phyloP scores from a whole-genome alignment of 116 monocot species.

The Iris pallida region DNA sequence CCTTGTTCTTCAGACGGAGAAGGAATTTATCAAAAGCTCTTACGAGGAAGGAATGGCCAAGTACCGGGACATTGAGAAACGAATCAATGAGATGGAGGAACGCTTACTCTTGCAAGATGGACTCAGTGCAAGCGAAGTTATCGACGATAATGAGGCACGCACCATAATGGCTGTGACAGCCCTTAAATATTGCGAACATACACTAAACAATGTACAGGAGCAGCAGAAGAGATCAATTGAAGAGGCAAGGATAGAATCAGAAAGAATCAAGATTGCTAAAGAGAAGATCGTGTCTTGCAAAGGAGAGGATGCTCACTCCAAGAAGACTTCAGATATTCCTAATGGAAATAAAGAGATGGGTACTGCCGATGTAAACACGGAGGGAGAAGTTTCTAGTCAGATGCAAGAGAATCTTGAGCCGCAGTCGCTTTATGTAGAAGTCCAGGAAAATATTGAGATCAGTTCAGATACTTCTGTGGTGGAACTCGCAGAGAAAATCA shows the following conservation, averaged over 20 bases:
- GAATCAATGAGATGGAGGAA: conserved; percentile 52
- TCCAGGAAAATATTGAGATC: conserved; percentile 38
- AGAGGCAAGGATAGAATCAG: conserved; percentile 42
- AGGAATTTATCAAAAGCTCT: conserved; percentile 73
- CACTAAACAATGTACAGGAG: conserved; percentile 50
- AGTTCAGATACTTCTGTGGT: conserved; percentile 42
- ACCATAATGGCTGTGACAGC: conserved; percentile 75
- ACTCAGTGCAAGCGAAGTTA: conserved; percentile 30
- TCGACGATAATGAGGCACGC: conserved; percentile 88
- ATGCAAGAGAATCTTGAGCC: conserved; percentile 30
- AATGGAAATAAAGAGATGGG: conserved; percentile 9
- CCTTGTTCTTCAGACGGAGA: conserved; percentile 78
- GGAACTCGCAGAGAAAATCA: conserved; percentile 70
- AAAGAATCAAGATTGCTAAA: conserved; percentile 48
- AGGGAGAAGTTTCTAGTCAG: conserved; percentile 12
- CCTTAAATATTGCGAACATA: conserved; percentile 68
- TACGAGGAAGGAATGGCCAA: conserved; percentile 61
- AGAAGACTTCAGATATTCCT: conserved; percentile 4
- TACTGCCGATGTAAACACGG: background rate
- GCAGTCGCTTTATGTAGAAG: conserved; percentile 32
- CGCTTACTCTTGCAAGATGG: conserved; percentile 59
- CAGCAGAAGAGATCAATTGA: conserved; percentile 46
- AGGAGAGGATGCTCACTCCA: conserved; percentile 9
- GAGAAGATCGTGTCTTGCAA: conserved; percentile 45
- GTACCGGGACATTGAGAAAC: conserved; percentile 70